Evolutionary conservation across 768 basidiomycete species (phyloP), one percentile per base, ranked within the genome.

Genomic region (Leccinum variicolor): DNA sequence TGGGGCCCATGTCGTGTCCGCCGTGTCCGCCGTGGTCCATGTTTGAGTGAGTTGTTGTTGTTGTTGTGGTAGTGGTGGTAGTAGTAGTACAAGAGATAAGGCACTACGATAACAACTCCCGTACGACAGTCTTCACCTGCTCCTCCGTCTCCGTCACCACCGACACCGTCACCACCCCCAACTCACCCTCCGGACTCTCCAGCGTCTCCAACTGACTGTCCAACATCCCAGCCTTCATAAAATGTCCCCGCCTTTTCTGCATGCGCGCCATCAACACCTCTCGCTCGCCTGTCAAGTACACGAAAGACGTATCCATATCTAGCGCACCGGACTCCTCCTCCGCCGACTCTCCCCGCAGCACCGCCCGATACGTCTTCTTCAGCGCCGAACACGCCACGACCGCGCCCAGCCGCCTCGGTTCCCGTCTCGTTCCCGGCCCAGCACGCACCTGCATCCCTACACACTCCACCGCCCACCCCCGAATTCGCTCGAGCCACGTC

Each of bases 371-470:
- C 60, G 78, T 78, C 63, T 67, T 79, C 74, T 89, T 94, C 69
- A 98, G 74, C 60, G 94, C 84, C 21, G 93, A 96, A 73, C 93
- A 95, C 36, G 87, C 90, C 39, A 94, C 81, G 43, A 98, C 84
- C n/a, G 90, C 81, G 1, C 90, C 91, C 15, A n/a, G 4, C 50
- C 17, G 31, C 5, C 31, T 21, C 19, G n/a, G 15, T 50, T 45
- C 43, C 49, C 29, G 50, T 1, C 36, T 7, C 28, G 17, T 19
- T 23, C 8, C 39, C 25, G 8, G 1, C 7, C 28, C 17, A 6
- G 1, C 23, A 8, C 41, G 17, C 55, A 25, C 3, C 54, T 62
- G 61, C 6, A n/a, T 59, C 31, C 10, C 9, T 29, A 68, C 63
- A 0, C 57, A 51, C 56, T 72, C 73, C 11, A 78, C 65, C 1